Evolutionary conservation across 179 eudicot genomes (phyloP).

Genomic region (Corrigiola litoralis): DNA sequence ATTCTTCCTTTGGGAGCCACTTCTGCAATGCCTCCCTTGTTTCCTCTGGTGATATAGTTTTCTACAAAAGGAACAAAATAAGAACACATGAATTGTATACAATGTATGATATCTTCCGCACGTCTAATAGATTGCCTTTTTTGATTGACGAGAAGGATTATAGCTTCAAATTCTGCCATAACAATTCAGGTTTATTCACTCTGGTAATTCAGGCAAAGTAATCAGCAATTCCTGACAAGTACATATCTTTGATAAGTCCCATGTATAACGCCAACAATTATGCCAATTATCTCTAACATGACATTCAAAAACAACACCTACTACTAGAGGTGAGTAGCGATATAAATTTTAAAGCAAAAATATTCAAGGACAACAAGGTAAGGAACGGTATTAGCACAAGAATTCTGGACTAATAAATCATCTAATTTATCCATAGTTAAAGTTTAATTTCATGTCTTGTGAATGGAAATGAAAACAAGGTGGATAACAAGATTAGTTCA

Average conservation of each 20-base stretch:
- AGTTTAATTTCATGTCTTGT: background rate
- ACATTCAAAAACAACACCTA: no score
- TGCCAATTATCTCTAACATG: no score
- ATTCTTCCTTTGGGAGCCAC: conserved; percentile 96
- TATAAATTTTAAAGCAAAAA: background rate
- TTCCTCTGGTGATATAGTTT: conserved; percentile 75
- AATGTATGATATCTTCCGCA: background rate
- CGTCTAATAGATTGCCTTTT: background rate
- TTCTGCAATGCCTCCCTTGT: conserved; percentile 70
- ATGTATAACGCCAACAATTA: no score
- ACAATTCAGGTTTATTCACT: no score
- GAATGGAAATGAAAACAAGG: background rate
- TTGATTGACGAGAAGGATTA: background rate
- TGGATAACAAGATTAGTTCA: background rate
- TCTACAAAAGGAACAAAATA: conserved; percentile 31
- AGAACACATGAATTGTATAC: background rate
- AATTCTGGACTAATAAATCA: background rate
- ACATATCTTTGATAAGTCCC: no score
- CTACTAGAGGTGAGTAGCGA: background rate
- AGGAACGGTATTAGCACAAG: no score
- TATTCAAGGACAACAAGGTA: background rate
- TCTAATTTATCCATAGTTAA: background rate
- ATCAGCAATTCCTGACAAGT: no score
- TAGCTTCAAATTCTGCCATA: no score
- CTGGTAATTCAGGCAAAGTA: no score